Conservation (phyloP, 2,329 filamentous ascomycete species). For the Penicillium sp. region DNA sequence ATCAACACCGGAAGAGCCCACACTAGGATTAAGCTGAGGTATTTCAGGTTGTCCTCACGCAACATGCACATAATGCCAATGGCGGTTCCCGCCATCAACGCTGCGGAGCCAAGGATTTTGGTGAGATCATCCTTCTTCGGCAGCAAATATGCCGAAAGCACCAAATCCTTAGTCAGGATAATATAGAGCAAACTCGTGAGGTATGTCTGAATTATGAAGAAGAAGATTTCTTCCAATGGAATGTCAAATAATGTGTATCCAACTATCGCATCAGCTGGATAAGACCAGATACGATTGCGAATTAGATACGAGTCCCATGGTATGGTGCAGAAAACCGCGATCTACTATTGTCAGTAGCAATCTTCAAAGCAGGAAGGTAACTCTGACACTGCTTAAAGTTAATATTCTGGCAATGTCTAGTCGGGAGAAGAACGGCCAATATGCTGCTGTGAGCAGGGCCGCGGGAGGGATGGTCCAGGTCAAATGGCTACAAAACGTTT, state of each 20-base stretch:
- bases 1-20: slow-evolving; percentile 69
- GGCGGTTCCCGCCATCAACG: neutral
- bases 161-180: slow-evolving; percentile 62
- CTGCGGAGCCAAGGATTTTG: neutral
- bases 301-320: slow-evolving; percentile 79
- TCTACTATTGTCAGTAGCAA: slow-evolving; percentile 29
- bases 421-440: slow-evolving; percentile 61
- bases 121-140: slow-evolving; percentile 29
- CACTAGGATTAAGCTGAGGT: slow-evolving; percentile 67
- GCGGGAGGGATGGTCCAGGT: slow-evolving; percentile 68
- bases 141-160: slow-evolving; percentile 56
- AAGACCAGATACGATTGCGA: slow-evolving; percentile 67
- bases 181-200: slow-evolving; percentile 63
- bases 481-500: slow-evolving; percentile 52
- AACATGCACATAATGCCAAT: neutral
- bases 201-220: slow-evolving; percentile 76
- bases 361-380: neutral
- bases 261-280: slow-evolving; percentile 64
- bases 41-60: slow-evolving; percentile 46
- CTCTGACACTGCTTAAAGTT: slow-evolving; percentile 55
- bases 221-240: slow-evolving; percentile 72
- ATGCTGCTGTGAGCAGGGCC: slow-evolving; percentile 57
- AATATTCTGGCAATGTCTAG: slow-evolving; percentile 63
- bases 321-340: slow-evolving; percentile 67
- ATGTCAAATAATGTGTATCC: slow-evolving; percentile 65